Base-by-base conservation (phyloP, 495 filamentous ascomycete species). In the Umbilicaria muhlenbergii region DNA sequence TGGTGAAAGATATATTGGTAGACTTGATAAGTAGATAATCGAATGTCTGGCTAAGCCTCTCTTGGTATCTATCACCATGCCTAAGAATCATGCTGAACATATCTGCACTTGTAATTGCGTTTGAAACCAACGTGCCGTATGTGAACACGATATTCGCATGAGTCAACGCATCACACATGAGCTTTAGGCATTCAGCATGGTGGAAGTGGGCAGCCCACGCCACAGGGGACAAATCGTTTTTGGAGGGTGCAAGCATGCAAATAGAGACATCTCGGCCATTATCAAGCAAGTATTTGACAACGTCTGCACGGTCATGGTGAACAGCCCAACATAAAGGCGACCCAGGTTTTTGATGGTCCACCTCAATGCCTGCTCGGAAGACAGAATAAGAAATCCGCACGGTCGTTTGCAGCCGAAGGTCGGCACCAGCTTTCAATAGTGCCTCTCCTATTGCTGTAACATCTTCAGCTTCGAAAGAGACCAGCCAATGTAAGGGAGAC, bases 181-280 rank as follows among this genome's bases (percentile, higher is more conserved):
- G 16, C 32, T 42, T 41, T 11, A 50, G 34, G 33, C 47, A 50
- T 33, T 47, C 18, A 24, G 40, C 24, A 32, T 50, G 43, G 34
- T 50, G 47, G 31, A 41, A 50, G 34, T 47, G 38, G 15, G 47
- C 47, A 12, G 47, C 44, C 38, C 34, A 37, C 5, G 17, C 36
- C 6, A 46, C 18, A 18, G 47, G 42, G 10, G 10, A n/a, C 15
- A n/a, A n/a, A n/a, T n/a, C n/a, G n/a, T n/a, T n/a, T n/a, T n/a
- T n/a, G n/a, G n/a, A n/a, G n/a, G n/a, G n/a, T n/a, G n/a, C n/a
- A n/a, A n/a, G n/a, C n/a, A n/a, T n/a, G n/a, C n/a, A n/a, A n/a
- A n/a, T n/a, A n/a, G n/a, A n/a, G n/a, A n/a, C n/a, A 45, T 73
- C 56, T 15, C 57, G 58, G 17, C 57, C 58, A 37, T 61, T 42